phyloP scores from a whole-genome alignment of 73 alveolate species.

The Paramecium sexaurelia region DNA sequence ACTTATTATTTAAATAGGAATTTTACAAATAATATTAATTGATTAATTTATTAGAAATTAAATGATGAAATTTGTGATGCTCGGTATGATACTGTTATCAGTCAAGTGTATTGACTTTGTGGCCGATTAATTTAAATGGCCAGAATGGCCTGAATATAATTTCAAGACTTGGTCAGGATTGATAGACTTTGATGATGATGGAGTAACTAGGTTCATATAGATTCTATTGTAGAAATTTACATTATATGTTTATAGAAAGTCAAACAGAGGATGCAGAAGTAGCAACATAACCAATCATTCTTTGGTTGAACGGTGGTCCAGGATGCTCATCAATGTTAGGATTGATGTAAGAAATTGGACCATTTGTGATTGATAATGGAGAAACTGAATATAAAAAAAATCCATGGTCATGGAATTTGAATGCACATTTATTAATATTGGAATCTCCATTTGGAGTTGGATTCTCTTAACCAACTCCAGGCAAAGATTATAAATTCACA shows the following conservation, averaged over 20 bases:
- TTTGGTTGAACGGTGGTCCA: constrained; percentile 99
- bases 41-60: not conserved
- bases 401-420: constrained; percentile 95
- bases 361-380: constrained; percentile 88
- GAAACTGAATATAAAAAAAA: constrained; percentile 78
- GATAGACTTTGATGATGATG: not conserved
- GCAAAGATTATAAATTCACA: constrained; percentile 25
- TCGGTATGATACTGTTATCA: not conserved
- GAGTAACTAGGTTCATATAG: not conserved
- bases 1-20: not conserved
- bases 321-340: constrained; percentile 98
- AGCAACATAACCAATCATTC: constrained; percentile 86
- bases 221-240: constrained; percentile 1
- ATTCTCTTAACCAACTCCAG: constrained; percentile 76
- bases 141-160: constrained; percentile 21
- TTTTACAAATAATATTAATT: not conserved
- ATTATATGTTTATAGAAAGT: constrained; percentile 16
- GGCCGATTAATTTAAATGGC: constrained; percentile 32
- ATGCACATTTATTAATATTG: constrained; percentile 90
- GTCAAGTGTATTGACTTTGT: not conserved
- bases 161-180: constrained; percentile 47
- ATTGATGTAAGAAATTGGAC: constrained; percentile 95
- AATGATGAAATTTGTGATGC: not conserved
- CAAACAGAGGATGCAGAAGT: not conserved
- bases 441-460: constrained; percentile 99